Evolutionary conservation across 768 basidiomycete genomes (phyloP).

Genomic region (Erythrobasidium yunnanense): DNA sequence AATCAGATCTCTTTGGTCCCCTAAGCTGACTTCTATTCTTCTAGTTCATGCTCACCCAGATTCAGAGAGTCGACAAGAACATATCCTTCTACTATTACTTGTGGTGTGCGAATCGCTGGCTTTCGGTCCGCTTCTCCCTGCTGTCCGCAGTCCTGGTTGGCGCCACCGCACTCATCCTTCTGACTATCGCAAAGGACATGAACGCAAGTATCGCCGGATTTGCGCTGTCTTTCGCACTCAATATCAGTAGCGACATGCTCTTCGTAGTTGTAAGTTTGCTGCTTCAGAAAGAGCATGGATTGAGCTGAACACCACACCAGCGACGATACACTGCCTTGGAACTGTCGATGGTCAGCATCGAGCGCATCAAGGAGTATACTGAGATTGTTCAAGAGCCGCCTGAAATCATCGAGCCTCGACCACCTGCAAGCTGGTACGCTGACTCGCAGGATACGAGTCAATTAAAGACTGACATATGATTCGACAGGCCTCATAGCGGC

Average conservation of each 20-base stretch:
- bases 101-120: constrained; percentile 36
- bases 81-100: constrained; percentile 34
- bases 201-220: constrained; percentile 33
- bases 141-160: constrained; percentile 32
- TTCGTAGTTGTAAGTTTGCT: constrained; percentile 31
- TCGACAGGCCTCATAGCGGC: constrained; percentile 26
- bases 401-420: constrained; percentile 36
- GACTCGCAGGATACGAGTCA: constrained; percentile 31
- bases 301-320: background rate
- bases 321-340: constrained; percentile 36
- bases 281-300: background rate
- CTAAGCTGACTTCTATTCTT: background rate
- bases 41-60: constrained; percentile 32
- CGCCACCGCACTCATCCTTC: constrained; percentile 30
- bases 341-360: constrained; percentile 39
- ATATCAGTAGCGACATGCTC: constrained; percentile 35
- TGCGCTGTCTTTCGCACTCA: constrained; percentile 28
- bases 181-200: constrained; percentile 30
- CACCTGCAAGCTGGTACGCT: constrained; percentile 35
- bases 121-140: constrained; percentile 35
- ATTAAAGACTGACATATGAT: background rate
- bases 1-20: background rate
- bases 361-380: constrained; percentile 36
- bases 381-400: constrained; percentile 30
- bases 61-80: constrained; percentile 35